phyloP scores from a whole-genome alignment of 768 basidiomycete species.

The Psilocybe tampanensis region DNA sequence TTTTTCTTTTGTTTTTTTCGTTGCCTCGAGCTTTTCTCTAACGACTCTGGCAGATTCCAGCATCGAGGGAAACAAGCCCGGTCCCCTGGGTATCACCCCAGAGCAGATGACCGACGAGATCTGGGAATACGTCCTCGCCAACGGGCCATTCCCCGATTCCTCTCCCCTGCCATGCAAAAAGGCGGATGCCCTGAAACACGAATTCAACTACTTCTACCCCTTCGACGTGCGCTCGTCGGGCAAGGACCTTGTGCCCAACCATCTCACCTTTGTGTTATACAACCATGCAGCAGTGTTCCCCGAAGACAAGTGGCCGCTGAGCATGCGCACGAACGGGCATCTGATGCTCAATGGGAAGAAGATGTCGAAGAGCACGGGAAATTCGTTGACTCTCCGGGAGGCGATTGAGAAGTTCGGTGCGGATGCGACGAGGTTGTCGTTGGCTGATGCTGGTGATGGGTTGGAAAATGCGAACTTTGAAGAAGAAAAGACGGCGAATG shows the following conservation, averaged over 20 bases:
- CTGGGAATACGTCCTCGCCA: slow-evolving; percentile 92
- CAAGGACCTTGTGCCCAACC: slow-evolving; percentile 95
- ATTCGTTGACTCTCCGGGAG: slow-evolving; percentile 89
- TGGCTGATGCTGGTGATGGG: slow-evolving; percentile 97
- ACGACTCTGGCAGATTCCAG: slow-evolving; percentile 49
- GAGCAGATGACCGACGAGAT: slow-evolving; percentile 97
- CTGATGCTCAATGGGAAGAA: slow-evolving; percentile 97
- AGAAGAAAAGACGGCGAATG: slow-evolving; percentile 96
- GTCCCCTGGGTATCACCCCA: slow-evolving; percentile 81
- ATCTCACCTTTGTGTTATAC: slow-evolving; percentile 93
- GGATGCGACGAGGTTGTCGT: slow-evolving; percentile 86
- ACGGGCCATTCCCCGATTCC: slow-evolving; percentile 72
- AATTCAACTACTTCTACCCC: slow-evolving; percentile 97
- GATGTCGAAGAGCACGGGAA: slow-evolving; percentile 98
- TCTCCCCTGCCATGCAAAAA: slow-evolving; percentile 74
- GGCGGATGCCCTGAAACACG: slow-evolving; percentile 82
- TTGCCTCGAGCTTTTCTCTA: neutral
- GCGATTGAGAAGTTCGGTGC: slow-evolving; percentile 95
- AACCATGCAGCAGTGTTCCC: slow-evolving; percentile 96
- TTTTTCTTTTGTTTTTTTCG: neutral
- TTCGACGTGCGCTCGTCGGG: slow-evolving; percentile 98
- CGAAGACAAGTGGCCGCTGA: slow-evolving; percentile 84
- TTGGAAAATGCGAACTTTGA: slow-evolving; percentile 99
- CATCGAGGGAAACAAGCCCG: slow-evolving; percentile 78
- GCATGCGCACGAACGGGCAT: slow-evolving; percentile 96